Evolutionary conservation across 805 yeast species (phyloP).

Genomic region (Lachancea meyersii): DNA sequence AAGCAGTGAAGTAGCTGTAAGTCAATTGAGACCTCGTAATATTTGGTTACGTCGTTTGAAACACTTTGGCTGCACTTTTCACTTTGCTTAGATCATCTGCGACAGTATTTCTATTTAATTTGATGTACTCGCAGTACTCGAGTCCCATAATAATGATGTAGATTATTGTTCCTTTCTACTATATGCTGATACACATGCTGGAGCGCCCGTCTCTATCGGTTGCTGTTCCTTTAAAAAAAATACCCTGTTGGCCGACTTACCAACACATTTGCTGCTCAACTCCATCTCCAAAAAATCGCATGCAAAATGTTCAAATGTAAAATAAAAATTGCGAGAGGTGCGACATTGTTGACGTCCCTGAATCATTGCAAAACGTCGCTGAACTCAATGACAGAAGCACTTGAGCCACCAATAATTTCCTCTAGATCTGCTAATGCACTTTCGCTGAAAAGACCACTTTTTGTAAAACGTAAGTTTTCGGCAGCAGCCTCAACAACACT

Average conservation of each 20-base stretch:
- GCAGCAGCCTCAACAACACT: constrained; percentile 69
- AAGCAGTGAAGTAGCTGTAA: too few species aligned
- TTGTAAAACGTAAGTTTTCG: constrained; percentile 70
- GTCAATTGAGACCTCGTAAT: too few species aligned
- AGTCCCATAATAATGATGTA: too few species aligned
- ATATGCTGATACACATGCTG: constrained; percentile 2
- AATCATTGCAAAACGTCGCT: constrained; percentile 9
- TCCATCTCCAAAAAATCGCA: background rate
- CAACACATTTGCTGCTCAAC: background rate
- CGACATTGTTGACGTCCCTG: background rate
- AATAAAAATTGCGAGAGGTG: background rate
- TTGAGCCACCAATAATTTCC: constrained; percentile 35
- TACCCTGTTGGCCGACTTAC: background rate
- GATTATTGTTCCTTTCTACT: too few species aligned
- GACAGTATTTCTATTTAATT: too few species aligned
- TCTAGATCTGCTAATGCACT: constrained; percentile 69
- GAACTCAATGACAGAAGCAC: constrained; percentile 7
- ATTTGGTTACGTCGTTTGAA: too few species aligned
- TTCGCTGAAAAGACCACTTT: constrained; percentile 71
- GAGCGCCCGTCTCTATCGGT: background rate
- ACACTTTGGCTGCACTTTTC: too few species aligned
- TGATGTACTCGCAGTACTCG: too few species aligned
- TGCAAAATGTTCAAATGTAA: background rate
- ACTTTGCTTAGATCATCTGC: too few species aligned
- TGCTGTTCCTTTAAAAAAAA: background rate